These are phyloP conservation scores for Pichia pseudocactophila DNA, from an alignment of 805 yeast genomes.

Conservation along the genomic window DNA sequence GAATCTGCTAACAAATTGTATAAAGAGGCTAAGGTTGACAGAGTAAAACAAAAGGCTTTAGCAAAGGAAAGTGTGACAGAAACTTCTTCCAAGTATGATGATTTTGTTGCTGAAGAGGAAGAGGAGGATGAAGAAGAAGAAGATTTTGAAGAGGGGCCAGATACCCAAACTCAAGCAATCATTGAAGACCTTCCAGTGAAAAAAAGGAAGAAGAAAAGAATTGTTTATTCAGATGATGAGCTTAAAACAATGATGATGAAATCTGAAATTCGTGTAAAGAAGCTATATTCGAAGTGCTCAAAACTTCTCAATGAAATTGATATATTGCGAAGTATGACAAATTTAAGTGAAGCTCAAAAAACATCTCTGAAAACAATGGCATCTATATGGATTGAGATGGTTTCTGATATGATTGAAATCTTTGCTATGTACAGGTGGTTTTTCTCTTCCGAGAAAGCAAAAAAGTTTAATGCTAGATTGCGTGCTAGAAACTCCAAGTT, in stretches of 20 bases:
- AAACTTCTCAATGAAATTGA: slow-evolving; percentile 40
- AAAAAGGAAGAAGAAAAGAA: slow-evolving; percentile 17
- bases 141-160: slow-evolving; percentile 12
- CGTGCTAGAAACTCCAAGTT: slow-evolving; percentile 53
- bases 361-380: slow-evolving; percentile 35
- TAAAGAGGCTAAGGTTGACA: slow-evolving; percentile 42
- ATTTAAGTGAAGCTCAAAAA: slow-evolving; percentile 25
- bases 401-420: slow-evolving; percentile 73
- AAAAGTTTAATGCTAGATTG: slow-evolving; percentile 59
- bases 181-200: slow-evolving; percentile 25
- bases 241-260: slow-evolving; percentile 23
- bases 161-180: slow-evolving; percentile 18
- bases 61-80: slow-evolving; percentile 19
- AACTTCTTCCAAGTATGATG: slow-evolving; percentile 5
- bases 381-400: slow-evolving; percentile 72
- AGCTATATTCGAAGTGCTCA: slow-evolving; percentile 39
- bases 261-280: slow-evolving; percentile 32
- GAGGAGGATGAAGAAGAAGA: slow-evolving; percentile 14
- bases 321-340: slow-evolving; percentile 17
- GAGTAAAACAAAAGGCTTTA: slow-evolving; percentile 25
- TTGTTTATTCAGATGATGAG: slow-evolving; percentile 21
- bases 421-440: slow-evolving; percentile 72
- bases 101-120: slow-evolving; percentile 10
- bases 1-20: slow-evolving; percentile 48
- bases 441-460: slow-evolving; percentile 67